phyloP scores from a whole-genome alignment of 73 alveolate species.

The Paramecium sonneborni region DNA sequence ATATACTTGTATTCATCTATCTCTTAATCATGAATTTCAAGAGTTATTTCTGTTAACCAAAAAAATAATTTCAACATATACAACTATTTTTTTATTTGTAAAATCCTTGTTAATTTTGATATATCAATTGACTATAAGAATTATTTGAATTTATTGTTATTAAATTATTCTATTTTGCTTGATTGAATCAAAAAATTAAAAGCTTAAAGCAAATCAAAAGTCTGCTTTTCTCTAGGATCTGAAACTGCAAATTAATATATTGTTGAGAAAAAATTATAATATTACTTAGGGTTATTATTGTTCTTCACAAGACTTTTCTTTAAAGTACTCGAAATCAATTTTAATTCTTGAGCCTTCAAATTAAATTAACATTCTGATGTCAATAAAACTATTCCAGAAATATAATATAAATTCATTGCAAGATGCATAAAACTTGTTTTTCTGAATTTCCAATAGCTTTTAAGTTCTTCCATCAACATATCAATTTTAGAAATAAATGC shows the following conservation, averaged over 20 bases:
- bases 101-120: neutral
- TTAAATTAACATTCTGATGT: neutral
- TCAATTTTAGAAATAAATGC: neutral
- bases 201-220: neutral
- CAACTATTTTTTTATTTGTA: neutral
- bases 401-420: neutral
- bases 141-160: neutral
- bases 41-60: neutral
- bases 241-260: neutral
- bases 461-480: neutral
- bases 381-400: neutral
- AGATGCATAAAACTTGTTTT: neutral
- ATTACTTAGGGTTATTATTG: neutral
- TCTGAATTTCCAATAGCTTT: neutral
- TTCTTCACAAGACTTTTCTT: neutral
- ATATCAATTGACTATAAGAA: neutral
- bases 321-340: neutral
- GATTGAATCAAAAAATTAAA: neutral
- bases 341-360: neutral
- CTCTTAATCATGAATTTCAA: neutral
- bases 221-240: neutral
- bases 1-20: neutral
- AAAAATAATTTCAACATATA: neutral
- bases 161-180: neutral
- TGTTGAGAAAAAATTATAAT: neutral